Evolutionary conservation across 1,284 basidiomycete genomes (phyloP), one percentile per base, ranked within the genome.

Genomic region (Ustanciosporium gigantosporum): DNA sequence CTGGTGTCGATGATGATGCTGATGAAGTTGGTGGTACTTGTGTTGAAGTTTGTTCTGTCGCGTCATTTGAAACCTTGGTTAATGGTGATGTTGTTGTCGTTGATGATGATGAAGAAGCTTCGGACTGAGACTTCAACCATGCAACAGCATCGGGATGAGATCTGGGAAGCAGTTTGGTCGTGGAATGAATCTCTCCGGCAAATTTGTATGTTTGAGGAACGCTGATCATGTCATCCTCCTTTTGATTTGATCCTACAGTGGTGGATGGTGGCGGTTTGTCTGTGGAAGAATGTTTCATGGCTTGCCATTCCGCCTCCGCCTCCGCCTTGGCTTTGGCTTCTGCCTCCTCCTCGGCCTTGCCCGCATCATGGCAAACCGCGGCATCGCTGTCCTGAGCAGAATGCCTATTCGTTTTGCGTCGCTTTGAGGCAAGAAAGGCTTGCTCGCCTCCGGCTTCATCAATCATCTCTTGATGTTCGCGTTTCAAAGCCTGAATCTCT

Each of bases 101-200:
- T n/a, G n/a, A n/a, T n/a, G n/a, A n/a, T n/a, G n/a, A n/a, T n/a
- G n/a, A n/a, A 21, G 31, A 27, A 24, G 42, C n/a, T 35, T 29
- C 21, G 8, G 64, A 38, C 23, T 37, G 7, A 15, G 50, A 20
- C 6, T 51, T 17, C 41, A 73, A 53, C 31, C 51, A 65, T 32
- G 60, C 52, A 36, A 66, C 37, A 9, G 66, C 61, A 13, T 70
- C 68, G 13, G 68, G 68, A 32, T 70, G 65, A 3, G 68, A 57
- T 13, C 53, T 36, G 11, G 67, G 69, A 3, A 72, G 40, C 1
- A 64, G 27, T 13, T 50, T 52, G 1, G 35, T 46, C 3, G 50
- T 42, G 5, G 38, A 52, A 22, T 55, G 45, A 1, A 59, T 15
- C 17, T 70, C 56, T 15, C 67, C 67, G 8, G 69, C 67, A 23